Base-by-base conservation (phyloP, 345 rosid genomes). In the Acer campestre region DNA sequence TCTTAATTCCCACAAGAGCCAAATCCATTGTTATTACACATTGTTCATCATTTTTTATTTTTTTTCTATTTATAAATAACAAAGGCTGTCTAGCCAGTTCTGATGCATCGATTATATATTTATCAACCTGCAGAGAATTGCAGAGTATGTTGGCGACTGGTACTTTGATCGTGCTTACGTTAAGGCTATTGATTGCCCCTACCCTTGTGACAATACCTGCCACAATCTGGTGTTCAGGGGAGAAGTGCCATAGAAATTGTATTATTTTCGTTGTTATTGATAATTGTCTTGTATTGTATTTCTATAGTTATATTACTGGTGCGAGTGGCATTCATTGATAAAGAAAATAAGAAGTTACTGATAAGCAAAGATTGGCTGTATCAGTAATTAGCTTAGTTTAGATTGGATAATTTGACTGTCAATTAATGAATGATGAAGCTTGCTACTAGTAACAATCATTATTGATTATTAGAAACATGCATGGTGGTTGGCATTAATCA, bases 131-230 rank as follows among this genome's bases (percentile, higher is more conserved):
- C 92, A 89, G 92, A 85, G 85, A 10, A 80, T 87, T 22, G 92
- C 92, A 38, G 69, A 81, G 68, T 83, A 84, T 4, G 89, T 89
- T 6, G 92, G 90, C 23, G 83, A 85, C 74, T 85, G 90, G 92
- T 89, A 85, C 66, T 89, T 89, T 23, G 84, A 81, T 17, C 80
- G 85, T 4, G 71, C 77, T 14, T 16, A 75, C 8, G 65, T 27
- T 6, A 85, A 70, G 84, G 84, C 79, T 20, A 78, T 85, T 6
- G 90, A 87, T 71, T 89, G 92, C 38, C 69, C 92, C 12, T 89
- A 86, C 51, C 89, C 92, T 48, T 89, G 92, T 20, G 90, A 89
- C 74, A 80, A 67, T 11, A 83, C 81, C 63, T 88, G 90, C 81
- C 92, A 88, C 85, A 83, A 88, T 74, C 81, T 85, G 59, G 87